Evolutionary conservation across 1,284 basidiomycete genomes (phyloP), one percentile per base, ranked within the genome.

Genomic region (Ceratobasidium sp.): DNA sequence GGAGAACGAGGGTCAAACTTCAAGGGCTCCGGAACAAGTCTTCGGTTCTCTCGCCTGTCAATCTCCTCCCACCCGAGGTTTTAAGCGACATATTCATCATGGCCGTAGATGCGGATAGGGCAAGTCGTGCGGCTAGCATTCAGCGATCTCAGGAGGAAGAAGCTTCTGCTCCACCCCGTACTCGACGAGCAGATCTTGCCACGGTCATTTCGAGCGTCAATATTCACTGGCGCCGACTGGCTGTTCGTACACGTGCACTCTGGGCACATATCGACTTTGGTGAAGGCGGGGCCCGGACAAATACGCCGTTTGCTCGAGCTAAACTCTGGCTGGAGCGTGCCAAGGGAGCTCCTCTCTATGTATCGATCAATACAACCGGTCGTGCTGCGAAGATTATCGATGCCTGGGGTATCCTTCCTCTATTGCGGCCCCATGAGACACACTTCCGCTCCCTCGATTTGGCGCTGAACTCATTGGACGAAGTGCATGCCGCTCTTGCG

Each of bases 171-270:
- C 23, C 40, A 15, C n/a, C 69, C 7, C 40, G 26, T 5, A 55
- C 56, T 26, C 56, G 60, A 39, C 71, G 71, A 1, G n/a, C 71
- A 5, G 71, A 73, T 20, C 56, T 73, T 10, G 71, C 71, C 28
- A 73, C 71, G n/a, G 71, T 73, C 40, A 49, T 73, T 26, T 73
- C 71, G 12, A 63, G 71, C 39, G 71, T 73, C 28, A 73, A 73
- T 40, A n/a, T 73, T 39, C 40, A 63, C 26, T 73, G 71, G 71
- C 40, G 71, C 10, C 39, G 71, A 33, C 58, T 73, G 2, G 56
- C 71, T 20, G 46, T 63, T 13, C 71, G 71, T 26, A 73, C 71
- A 1, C 71, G 71, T 18, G 71, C 39, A 40, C 71, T 73, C 15
- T 73, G 71, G 71, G 39, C 71, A 2, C 60, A 73, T n/a, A 73